These are phyloP conservation scores for Trichoderma asperellum DNA, from an alignment of 2,329 filamentous ascomycete species.

Conservation along the genomic window DNA sequence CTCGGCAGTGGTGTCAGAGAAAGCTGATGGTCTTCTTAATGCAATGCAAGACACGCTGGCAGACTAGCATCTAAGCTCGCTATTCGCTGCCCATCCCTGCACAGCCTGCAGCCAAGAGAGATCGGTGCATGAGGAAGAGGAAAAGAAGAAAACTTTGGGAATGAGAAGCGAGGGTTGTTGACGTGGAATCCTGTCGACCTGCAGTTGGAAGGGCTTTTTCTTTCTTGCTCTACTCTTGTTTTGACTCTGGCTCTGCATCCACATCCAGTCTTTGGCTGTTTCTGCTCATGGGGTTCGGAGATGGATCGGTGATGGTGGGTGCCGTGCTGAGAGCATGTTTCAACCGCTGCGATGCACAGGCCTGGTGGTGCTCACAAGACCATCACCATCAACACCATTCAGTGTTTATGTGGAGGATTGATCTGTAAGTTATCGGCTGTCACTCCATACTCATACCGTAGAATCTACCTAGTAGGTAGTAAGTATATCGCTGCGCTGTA, in stretches of 20 bases:
- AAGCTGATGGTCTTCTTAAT: slow-evolving; percentile 23
- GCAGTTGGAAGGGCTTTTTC: neutral
- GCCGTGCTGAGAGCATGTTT: neutral
- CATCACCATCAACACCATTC: neutral
- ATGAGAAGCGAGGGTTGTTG: slow-evolving; percentile 11
- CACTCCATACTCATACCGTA: neutral
- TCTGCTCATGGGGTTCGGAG: neutral
- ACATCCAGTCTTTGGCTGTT: neutral
- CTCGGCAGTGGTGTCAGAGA: slow-evolving; percentile 4
- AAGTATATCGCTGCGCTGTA: neutral
- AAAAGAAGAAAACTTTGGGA: neutral
- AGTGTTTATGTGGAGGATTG: neutral
- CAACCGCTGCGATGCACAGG: neutral
- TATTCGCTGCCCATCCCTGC: slow-evolving; percentile 27
- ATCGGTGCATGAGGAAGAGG: slow-evolving; percentile 4
- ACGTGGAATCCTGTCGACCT: slow-evolving; percentile 20
- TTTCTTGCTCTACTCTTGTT: neutral
- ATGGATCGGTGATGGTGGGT: slow-evolving; percentile 8
- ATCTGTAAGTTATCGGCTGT: neutral
- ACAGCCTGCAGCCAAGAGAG: slow-evolving; percentile 26
- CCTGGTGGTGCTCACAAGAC: slow-evolving; percentile 5
- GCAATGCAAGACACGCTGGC: slow-evolving; percentile 41
- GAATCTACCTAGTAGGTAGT: too few relatives aligned
- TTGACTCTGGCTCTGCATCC: neutral
- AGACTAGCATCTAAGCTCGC: slow-evolving; percentile 20